Evolutionary conservation across 1,139 yeast genomes (phyloP).

Genomic region (Taphrina deformans): DNA sequence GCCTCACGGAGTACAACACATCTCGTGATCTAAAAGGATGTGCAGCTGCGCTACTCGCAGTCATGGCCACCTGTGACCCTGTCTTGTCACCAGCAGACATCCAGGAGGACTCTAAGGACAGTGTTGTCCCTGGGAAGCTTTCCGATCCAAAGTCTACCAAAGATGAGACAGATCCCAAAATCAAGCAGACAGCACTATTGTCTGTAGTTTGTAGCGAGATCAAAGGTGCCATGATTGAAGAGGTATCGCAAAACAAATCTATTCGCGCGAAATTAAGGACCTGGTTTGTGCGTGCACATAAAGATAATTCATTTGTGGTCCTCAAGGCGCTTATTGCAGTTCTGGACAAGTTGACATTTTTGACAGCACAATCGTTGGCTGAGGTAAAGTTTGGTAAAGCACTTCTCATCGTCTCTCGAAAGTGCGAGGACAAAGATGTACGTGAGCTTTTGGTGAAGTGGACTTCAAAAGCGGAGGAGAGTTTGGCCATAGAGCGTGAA

Average conservation of each 20-base stretch:
- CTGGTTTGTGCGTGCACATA: slow-evolving; percentile 31
- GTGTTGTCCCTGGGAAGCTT: not conserved
- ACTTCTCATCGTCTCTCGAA: slow-evolving; percentile 22
- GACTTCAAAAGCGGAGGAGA: slow-evolving; percentile 12
- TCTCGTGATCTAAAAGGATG: slow-evolving; percentile 33
- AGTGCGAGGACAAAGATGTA: slow-evolving; percentile 16
- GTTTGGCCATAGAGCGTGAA: slow-evolving; percentile 14
- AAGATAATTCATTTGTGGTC: slow-evolving; percentile 10
- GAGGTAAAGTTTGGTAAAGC: slow-evolving; percentile 31
- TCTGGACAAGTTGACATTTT: slow-evolving; percentile 11
- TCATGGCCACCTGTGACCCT: slow-evolving; percentile 29
- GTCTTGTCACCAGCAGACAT: not conserved
- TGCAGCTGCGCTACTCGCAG: slow-evolving; percentile 20
- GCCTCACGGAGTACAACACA: slow-evolving; percentile 25
- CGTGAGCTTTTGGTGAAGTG: slow-evolving; percentile 3
- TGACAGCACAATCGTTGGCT: slow-evolving; percentile 16
- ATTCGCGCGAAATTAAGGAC: slow-evolving; percentile 23
- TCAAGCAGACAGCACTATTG: slow-evolving; percentile 13
- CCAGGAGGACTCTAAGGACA: not conserved
- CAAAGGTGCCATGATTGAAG: slow-evolving; percentile 24
- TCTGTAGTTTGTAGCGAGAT: slow-evolving; percentile 17
- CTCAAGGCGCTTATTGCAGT: slow-evolving; percentile 11
- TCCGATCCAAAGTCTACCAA: not conserved
- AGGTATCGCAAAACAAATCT: slow-evolving; percentile 13
- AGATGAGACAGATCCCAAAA: slow-evolving; percentile 7